Evolutionary conservation across 129 eudicot genomes (phyloP), one percentile per base, ranked within the genome.

Genomic region (Flaveria sonorensis): DNA sequence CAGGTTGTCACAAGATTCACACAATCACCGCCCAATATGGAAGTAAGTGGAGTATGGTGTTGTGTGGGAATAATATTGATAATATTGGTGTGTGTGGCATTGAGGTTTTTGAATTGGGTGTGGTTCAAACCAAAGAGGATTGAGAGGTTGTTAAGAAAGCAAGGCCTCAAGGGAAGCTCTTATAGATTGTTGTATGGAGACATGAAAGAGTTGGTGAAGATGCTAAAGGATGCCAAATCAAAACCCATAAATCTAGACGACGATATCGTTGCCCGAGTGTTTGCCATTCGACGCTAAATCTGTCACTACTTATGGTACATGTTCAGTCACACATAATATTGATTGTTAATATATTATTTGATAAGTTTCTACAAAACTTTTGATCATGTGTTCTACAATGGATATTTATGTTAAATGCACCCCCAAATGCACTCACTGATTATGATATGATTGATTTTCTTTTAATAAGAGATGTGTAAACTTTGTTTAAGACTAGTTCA

Each of bases 41-140:
- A 75, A 48, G 79, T 20, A 64, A 20, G 18, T 62, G 39, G 11
- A 43, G 36, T 63, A 45, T 61, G 71, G 71, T 40, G 70, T 46
- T 40, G 70, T 46, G 45, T 74, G 46, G 79, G 76, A 16, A 15
- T 48, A n/a, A 39, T 64, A 10, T 9, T 72, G 32, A 64, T 36
- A 21, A 45, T 46, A 28, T 18, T 61, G 11, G 26, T 21, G 46
- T 71, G 77, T n/a, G 82, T 70, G 40, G 82, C 71, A 21, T 74
- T 65, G 57, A 48, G 57, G 30, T 36, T 74, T 21, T 11, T 61
- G 55, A 81, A 81, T 69, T 75, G 81, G 85, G 67, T 75, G 53
- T 81, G 85, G 85, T 68, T 75, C 16, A 81, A n/a, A 59, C 81
- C 85, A 46, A 81, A 63, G 56, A 75, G 53, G 77, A 76, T 75